phyloP scores from a whole-genome alignment of 2,329 filamentous ascomycete species.

The Coniochaeta hoffmannii region DNA sequence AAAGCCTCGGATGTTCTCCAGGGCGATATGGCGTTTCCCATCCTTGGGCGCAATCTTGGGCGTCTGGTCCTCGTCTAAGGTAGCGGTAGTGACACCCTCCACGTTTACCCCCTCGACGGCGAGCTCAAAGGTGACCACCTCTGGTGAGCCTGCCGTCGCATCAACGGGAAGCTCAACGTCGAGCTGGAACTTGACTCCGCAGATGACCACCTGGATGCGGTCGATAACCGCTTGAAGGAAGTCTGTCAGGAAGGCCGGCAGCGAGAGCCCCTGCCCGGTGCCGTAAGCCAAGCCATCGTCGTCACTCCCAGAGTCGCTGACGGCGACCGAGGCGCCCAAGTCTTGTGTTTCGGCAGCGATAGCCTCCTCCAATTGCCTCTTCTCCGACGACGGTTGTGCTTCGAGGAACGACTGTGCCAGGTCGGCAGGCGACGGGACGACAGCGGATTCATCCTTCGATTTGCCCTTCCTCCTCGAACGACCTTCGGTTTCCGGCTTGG shows the following conservation, averaged over 20 bases:
- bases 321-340: slow-evolving; percentile 50
- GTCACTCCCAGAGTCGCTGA: slow-evolving; percentile 53
- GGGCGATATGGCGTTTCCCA: slow-evolving; percentile 56
- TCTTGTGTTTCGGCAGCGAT: slow-evolving; percentile 56
- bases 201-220: slow-evolving; percentile 59
- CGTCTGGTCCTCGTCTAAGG: slow-evolving; percentile 19
- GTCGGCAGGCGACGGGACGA: slow-evolving; percentile 62
- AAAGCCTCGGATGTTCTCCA: slow-evolving; percentile 57
- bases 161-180: slow-evolving; percentile 52
- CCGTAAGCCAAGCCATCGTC: slow-evolving; percentile 51
- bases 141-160: slow-evolving; percentile 33
- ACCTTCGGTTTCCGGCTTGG: slow-evolving; percentile 25
- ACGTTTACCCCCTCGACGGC: slow-evolving; percentile 57
- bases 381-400: slow-evolving; percentile 59
- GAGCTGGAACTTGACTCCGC: slow-evolving; percentile 57
- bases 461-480: slow-evolving; percentile 16
- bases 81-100: slow-evolving; percentile 52
- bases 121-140: slow-evolving; percentile 57
- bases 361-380: slow-evolving; percentile 60
- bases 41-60: slow-evolving; percentile 42
- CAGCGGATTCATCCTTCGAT: slow-evolving; percentile 18
- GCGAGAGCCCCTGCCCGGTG: slow-evolving; percentile 61
- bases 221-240: slow-evolving; percentile 71
- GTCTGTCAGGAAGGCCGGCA: slow-evolving; percentile 63
- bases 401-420: slow-evolving; percentile 74